A percentile compares a stretch with the other conserved stretches of the same genome.
Evolutionary conservation across 306 rosid genomes (phyloP).

Genomic region (Biancaea sappan): DNA sequence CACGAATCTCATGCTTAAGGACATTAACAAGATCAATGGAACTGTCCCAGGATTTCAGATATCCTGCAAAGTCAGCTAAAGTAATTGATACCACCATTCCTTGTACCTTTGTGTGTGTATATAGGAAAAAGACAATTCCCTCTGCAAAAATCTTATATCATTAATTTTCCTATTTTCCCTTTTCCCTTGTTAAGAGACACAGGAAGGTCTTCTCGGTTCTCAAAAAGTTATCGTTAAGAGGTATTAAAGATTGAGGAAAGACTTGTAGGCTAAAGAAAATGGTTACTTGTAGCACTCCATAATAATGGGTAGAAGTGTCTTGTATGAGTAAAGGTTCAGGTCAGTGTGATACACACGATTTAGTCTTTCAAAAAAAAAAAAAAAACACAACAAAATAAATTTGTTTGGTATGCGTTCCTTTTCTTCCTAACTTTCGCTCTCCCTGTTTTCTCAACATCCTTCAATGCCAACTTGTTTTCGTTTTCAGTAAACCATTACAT

Average conservation of each 20-base stretch:
- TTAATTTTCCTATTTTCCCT: conserved; percentile 16
- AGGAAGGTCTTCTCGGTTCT: background rate
- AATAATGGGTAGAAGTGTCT: background rate
- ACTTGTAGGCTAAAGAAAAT: background rate
- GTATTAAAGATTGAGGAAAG: background rate
- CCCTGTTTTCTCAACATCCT: background rate
- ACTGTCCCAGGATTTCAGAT: conserved; percentile 84
- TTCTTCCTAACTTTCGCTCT: background rate
- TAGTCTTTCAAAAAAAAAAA: background rate
- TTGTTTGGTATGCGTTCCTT: background rate
- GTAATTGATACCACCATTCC: conserved; percentile 20
- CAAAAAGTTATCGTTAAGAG: background rate
- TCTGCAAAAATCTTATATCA: background rate
- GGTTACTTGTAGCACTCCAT: background rate
- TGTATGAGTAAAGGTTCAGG: background rate
- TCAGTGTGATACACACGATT: background rate
- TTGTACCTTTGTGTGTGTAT: conserved; percentile 3
- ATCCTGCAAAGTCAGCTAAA: conserved; percentile 54
- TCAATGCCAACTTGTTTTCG: conserved; percentile 19
- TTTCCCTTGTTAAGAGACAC: background rate
- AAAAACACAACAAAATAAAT: too few relatives aligned
- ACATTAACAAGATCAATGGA: conserved; percentile 88
- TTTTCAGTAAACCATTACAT: background rate
- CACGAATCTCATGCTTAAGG: conserved; percentile 93
- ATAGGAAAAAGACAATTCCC: conserved; percentile 5